A percentile compares a stretch with the other conserved stretches of the same genome.
Conservation (phyloP, 495 filamentous ascomycete genomes). For the Hypoxylon perforatum region DNA sequence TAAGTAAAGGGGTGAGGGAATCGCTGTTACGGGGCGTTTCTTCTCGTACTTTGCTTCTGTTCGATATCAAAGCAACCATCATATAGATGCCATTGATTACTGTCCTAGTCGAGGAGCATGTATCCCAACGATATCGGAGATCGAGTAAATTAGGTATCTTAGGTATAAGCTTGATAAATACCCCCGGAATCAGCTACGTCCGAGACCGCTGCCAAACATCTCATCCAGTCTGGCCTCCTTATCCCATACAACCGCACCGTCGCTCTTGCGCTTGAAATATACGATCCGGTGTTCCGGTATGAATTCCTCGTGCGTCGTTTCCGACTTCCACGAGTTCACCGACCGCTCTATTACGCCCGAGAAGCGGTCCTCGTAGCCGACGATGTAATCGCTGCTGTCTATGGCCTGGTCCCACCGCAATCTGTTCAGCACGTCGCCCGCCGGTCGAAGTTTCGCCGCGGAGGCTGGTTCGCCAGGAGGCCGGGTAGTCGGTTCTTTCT, state of each 20-base stretch:
- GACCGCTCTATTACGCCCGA: slow-evolving; percentile 70
- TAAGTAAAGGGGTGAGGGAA: neutral
- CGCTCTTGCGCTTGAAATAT: slow-evolving; percentile 72
- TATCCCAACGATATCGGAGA: neutral
- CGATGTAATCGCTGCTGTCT: slow-evolving; percentile 71
- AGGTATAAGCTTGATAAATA: neutral
- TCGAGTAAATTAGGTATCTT: slow-evolving; percentile 4
- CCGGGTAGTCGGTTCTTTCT: slow-evolving; percentile 24
- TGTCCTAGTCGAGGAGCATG: no score
- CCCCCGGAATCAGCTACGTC: slow-evolving; percentile 3
- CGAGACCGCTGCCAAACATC: slow-evolving; percentile 55
- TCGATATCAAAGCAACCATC: no score
- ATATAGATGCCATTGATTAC: no score
- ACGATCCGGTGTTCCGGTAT: slow-evolving; percentile 84
- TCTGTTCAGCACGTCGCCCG: slow-evolving; percentile 75
- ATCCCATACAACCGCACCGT: slow-evolving; percentile 70
- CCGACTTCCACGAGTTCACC: slow-evolving; percentile 75
- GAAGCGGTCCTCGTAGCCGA: slow-evolving; percentile 83
- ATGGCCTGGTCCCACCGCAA: slow-evolving; percentile 75
- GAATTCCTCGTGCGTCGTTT: slow-evolving; percentile 84
- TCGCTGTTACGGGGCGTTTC: neutral
- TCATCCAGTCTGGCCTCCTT: slow-evolving; percentile 57
- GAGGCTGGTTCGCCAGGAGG: slow-evolving; percentile 22
- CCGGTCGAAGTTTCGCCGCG: slow-evolving; percentile 52
- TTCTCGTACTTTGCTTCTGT: neutral